Base-by-base conservation (phyloP, 768 basidiomycete genomes). In the Leucosporidium yakuticum region DNA sequence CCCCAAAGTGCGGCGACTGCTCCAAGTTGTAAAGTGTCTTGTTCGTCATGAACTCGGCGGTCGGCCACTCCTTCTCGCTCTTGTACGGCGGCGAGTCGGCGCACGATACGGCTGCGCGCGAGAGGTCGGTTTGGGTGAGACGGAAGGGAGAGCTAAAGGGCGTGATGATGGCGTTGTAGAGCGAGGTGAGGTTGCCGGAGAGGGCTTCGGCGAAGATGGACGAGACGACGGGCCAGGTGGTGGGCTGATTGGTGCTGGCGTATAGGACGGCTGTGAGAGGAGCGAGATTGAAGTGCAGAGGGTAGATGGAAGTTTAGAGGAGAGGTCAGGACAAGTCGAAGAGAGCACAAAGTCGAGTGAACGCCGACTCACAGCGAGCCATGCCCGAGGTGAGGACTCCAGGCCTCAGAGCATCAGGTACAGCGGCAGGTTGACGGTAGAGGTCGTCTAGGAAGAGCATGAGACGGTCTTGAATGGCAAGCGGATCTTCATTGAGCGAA, bases 121-220 rank as follows among this genome's bases (percentile, higher is more conserved):
- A 58, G 57, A 58, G 57, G n/a, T 58, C 57, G 57, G 57, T 58
- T 25, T 58, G 57, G 7, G 36, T n/a, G 2, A 17, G 21, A 36
- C 32, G 57, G 23, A 36, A 25, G 34, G 29, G 57, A 58, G 57
- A 39, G 57, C 39, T 44, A 15, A 44, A 44, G 39, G 39, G 57
- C 21, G 19, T 4, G 34, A 58, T 36, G 34, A 58, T 34, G 34
- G 34, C 34, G 57, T 58, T 58, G 57, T 39, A 58, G 57, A 58
- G 57, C 34, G 57, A n/a, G 1, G 57, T 58, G 4, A n/a, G 21
- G 36, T 58, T 39, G 8, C 57, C 57, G 32, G 4, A 23, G 32
- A 58, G 57, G 5, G 57, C 57, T n/a, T 58, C 34, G 32, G 34
- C 57, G 36, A 58, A 58, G 23, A 36, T 58, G 20, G 17, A 9